These are phyloP conservation scores for Pseudogymnoascus sp. DNA, from an alignment of 2,329 filamentous ascomycete genomes.

Conservation along the genomic window DNA sequence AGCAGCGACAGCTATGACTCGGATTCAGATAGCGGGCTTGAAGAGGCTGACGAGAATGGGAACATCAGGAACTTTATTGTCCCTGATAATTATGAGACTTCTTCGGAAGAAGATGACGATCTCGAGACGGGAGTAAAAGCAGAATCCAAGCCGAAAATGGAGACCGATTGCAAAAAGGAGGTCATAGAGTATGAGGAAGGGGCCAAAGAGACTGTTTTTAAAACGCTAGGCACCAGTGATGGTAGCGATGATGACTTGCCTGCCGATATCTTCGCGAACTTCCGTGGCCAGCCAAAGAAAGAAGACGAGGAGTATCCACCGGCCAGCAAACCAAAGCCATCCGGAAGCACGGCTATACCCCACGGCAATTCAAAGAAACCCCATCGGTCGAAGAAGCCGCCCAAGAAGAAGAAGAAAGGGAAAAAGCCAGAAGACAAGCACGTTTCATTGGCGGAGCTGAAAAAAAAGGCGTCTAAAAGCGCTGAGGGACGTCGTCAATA, in stretches of 20 bases:
- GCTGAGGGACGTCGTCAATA: constrained; percentile 57
- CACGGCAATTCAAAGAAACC: constrained; percentile 3
- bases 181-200: not conserved
- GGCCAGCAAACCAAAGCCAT: not conserved
- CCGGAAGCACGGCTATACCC: not conserved
- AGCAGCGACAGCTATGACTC: constrained; percentile 27
- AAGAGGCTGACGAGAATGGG: constrained; percentile 32
- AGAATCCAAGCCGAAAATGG: not conserved
- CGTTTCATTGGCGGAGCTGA: constrained; percentile 55
- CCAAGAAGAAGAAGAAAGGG: constrained; percentile 21
- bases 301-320: not conserved
- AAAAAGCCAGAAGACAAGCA: constrained; percentile 28
- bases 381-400: constrained; percentile 11
- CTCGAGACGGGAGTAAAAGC: constrained; percentile 15
- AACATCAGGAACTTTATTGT: constrained; percentile 51
- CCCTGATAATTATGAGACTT: constrained; percentile 34
- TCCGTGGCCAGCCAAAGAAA: constrained; percentile 3
- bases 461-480: constrained; percentile 58
- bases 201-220: not conserved
- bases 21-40: constrained; percentile 35
- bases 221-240: not conserved
- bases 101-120: constrained; percentile 21
- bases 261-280: not conserved
- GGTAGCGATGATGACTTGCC: constrained; percentile 5
- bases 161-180: not conserved